phyloP scores from a whole-genome alignment of 2,329 filamentous ascomycete genomes.

The Colletotrichum eremochloae region DNA sequence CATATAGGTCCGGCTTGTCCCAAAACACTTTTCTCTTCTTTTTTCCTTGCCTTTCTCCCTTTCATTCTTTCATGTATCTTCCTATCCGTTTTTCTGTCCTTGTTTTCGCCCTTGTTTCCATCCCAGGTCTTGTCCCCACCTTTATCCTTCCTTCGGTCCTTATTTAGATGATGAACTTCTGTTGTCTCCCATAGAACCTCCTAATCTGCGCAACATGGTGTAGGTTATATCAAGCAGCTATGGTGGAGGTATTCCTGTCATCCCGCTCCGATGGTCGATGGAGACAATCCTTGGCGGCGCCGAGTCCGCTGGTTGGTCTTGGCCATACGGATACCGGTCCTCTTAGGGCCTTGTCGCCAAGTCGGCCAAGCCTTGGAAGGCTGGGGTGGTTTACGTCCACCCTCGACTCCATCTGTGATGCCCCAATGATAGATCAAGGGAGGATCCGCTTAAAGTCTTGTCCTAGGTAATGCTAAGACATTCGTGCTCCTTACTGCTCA shows the following conservation, averaged over 20 bases:
- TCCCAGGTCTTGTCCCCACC: too few species aligned
- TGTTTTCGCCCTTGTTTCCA: too few species aligned
- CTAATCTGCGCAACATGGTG: too few species aligned
- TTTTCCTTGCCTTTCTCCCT: too few species aligned
- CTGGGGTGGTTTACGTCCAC: conserved; percentile 15
- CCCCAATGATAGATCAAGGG: not conserved
- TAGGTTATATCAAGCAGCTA: too few species aligned
- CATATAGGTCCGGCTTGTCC: too few species aligned
- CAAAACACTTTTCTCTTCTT: too few species aligned
- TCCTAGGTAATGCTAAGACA: conserved; percentile 41
- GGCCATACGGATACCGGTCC: conserved; percentile 34
- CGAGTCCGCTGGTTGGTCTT: conserved; percentile 17
- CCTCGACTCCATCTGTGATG: conserved; percentile 1
- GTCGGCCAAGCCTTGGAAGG: conserved; percentile 37
- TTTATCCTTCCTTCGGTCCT: too few species aligned
- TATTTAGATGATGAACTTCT: too few species aligned
- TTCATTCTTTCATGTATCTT: too few species aligned
- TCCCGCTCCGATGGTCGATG: conserved; percentile 30
- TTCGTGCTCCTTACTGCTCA: not conserved
- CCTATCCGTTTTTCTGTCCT: too few species aligned
- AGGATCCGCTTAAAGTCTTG: conserved; percentile 38
- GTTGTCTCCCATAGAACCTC: too few species aligned
- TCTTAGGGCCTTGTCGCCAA: conserved; percentile 27
- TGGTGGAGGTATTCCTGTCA: conserved; percentile 2
- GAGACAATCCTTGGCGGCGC: not conserved